Base-by-base conservation (phyloP, 148 eudicot species). In the Amaranthus hypochondriacus region DNA sequence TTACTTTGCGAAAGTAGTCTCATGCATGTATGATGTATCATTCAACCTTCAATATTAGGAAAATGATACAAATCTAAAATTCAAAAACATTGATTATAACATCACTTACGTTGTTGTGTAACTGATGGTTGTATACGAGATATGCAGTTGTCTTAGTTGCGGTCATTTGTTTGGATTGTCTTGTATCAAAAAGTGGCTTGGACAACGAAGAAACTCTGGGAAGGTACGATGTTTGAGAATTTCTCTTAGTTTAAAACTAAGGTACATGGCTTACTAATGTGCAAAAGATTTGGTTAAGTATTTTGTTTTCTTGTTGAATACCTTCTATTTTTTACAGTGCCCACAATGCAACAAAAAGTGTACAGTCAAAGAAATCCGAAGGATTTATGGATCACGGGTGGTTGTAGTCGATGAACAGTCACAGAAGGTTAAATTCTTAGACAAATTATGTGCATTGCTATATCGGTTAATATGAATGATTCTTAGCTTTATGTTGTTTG, bases 271-370 rank as follows among this genome's bases (percentile, higher is more conserved):
- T 12, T 3, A 21, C 54, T 49, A 65, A 48, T 21, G 66, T 4
- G 7, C 79, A 47, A 51, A 56, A 28, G 7, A 18, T 8, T 15
- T n/a, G 14, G 42, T 51, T 65, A 9, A 58, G 49, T 44, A 60
- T 11, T 12, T 7, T 49, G 65, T 48, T 52, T 76, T 48, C 58
- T 13, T 44, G 10, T n/a, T 48, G 51, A 7, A 70, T 14, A 39
- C 42, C 15, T 82, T 49, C 13, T 78, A 18, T 28, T 68, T 54
- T 71, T 42, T 77, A 5, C 62, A 94, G 97, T 94, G 98, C 76
- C 98, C 98, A 18, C 97, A 94, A 82, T 94, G 98, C 87, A 94
- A 90, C 77, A 83, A 75, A 81, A 90, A 79, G 69, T 87, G 93
- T 73, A 49, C 83, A 12, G 51, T 92, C 81, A 92, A 89, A 82